These are phyloP conservation scores for Leccinum boreale DNA, from an alignment of 768 basidiomycete species.

Conservation along the genomic window DNA sequence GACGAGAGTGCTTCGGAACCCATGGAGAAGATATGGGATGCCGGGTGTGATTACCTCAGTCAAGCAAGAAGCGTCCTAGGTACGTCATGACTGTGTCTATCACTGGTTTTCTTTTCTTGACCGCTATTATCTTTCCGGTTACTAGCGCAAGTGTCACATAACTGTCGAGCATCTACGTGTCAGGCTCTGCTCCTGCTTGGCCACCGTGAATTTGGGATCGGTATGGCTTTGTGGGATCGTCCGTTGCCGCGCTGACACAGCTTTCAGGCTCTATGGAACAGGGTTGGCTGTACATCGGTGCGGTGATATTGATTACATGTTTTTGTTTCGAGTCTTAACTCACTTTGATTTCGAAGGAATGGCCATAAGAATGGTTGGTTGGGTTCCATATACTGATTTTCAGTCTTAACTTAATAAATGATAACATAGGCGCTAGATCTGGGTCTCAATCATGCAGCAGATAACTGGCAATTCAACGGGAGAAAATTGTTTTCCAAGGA, in stretches of 20 bases:
- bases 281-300: slow-evolving; percentile 82
- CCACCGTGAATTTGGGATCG: slow-evolving; percentile 83
- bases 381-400: slow-evolving; percentile 6
- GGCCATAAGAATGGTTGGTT: slow-evolving; percentile 71
- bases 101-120: background rate
- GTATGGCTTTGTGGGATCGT: slow-evolving; percentile 33
- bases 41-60: slow-evolving; percentile 60
- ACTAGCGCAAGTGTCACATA: slow-evolving; percentile 61
- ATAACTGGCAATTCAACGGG: slow-evolving; percentile 67
- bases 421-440: slow-evolving; percentile 66
- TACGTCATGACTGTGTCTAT: slow-evolving; percentile 29
- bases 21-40: slow-evolving; percentile 66
- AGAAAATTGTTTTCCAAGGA: slow-evolving; percentile 57
- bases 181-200: slow-evolving; percentile 79
- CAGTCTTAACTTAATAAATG: slow-evolving; percentile 1
- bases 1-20: slow-evolving; percentile 44
- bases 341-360: slow-evolving; percentile 42
- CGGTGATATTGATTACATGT: slow-evolving; percentile 4
- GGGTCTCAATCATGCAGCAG: slow-evolving; percentile 75
- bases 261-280: slow-evolving; percentile 63
- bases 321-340: background rate
- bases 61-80: slow-evolving; percentile 64
- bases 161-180: slow-evolving; percentile 69
- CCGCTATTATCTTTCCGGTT: slow-evolving; percentile 7
- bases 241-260: slow-evolving; percentile 9